Evolutionary conservation across 1,284 basidiomycete species (phyloP), one percentile per base, ranked within the genome.

Genomic region (Sporisorium iseilematis-ciliati): DNA sequence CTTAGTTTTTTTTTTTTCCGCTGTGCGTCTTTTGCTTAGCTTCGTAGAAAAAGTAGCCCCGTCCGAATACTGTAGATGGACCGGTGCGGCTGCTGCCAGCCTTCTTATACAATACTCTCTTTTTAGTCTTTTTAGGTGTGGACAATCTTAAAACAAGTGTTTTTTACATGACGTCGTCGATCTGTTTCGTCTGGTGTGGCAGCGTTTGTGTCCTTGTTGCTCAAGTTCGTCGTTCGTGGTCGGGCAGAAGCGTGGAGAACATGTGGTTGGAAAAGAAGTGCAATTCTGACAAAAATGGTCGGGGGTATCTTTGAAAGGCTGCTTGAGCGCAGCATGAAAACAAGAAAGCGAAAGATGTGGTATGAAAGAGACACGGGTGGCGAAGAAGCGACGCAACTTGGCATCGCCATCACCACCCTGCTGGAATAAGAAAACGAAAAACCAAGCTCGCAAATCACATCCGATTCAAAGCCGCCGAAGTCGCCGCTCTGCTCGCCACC

Each of bases 381-480:
- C 10, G n/a, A n/a, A 33, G 33, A 7, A 33, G 33, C 33, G 12
- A 33, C 12, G 33, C 33, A 11, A 33, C 33, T 12, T 33, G 33
- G 33, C 33, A 33, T 33, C 33, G 33, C 10, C 33, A 33, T 33
- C 33, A 33, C 33, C 33, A 11, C 33, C 10, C 6, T 33, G 7
- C 6, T 33, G 7, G 35, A 26, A 41, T 4, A 25, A 42, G 46
- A 65, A 66, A 40, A 51, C 43, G 50, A 60, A 60, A 16, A 29
- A 33, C n/a, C 16, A 12, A 1, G 20, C 8, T 2, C 8, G n/a
- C n/a, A n/a, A n/a, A 5, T 62, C 55, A 62, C 7, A 53, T 7
- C 1, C 57, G 57, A 29, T 71, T 71, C 20, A 61, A 25, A 4
- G 62, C 55, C 2, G 62, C 55, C 4, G 55, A 53, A 2, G 46